Evolutionary conservation across 768 basidiomycete species (phyloP), one percentile per base, ranked within the genome.

Genomic region (Tephrocybe sp.): DNA sequence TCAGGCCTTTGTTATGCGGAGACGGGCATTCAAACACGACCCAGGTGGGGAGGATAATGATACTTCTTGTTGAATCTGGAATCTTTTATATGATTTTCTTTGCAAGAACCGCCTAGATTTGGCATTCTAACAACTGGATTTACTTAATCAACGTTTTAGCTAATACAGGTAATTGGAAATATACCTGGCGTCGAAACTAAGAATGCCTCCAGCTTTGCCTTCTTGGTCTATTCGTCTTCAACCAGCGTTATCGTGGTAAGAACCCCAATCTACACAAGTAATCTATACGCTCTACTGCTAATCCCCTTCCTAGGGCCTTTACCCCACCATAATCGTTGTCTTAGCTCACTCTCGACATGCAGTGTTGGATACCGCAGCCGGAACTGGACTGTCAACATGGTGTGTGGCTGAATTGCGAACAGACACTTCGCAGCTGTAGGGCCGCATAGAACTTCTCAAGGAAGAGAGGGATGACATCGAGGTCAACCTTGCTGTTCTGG

Each of bases 251-350:
- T 50, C 16, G 49, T 50, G 19, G 49, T 43, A 20, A 35, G 40
- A 22, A 33, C 3, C 17, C 16, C 6, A 11, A 5, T 14, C n/a
- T n/a, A n/a, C n/a, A 5, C 16, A 14, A 26, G 11, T 6, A 1
- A 6, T 41, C 11, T 32, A 31, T 32, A 9, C 1, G 22, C 5
- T 33, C 16, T n/a, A 42, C 48, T 49, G 6, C 32, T 19, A 42
- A 14, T 26, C 3, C 22, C n/a, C 26, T 16, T 51, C 10, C 20
- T n/a, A 51, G 49, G 49, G 49, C 1, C 35, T 51, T 20, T 51
- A 51, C 23, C 49, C 49, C 16, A 51, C 49, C 7, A 45, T 51
- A 14, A 26, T 51, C 35, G 49, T 51, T 20, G 49, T 51, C 16
- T n/a, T 51, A 9, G 49, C 49, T 12, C 49, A 51, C 19, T 51